These are phyloP conservation scores for Microdochium nivale DNA, from an alignment of 2,329 filamentous ascomycete species.

Conservation along the genomic window DNA sequence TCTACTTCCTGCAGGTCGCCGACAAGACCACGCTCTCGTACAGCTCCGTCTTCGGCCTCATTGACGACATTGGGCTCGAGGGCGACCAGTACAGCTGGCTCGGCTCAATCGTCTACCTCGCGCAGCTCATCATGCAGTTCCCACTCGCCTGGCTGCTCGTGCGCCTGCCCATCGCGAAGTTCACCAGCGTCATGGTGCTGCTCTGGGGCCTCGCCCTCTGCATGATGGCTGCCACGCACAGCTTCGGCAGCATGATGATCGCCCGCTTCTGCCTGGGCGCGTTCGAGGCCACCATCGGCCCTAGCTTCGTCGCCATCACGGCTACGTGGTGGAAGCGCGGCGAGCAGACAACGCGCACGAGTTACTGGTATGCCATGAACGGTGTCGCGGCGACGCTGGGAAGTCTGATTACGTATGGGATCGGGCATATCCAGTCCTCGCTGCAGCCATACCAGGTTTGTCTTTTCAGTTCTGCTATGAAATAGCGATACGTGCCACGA, in stretches of 20 bases:
- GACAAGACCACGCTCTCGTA: slow-evolving; percentile 55
- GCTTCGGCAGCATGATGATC: slow-evolving; percentile 39
- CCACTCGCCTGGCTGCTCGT: slow-evolving; percentile 45
- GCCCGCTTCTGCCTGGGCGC: slow-evolving; percentile 47
- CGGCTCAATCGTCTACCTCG: slow-evolving; percentile 38
- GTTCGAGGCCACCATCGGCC: slow-evolving; percentile 41
- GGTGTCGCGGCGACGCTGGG: slow-evolving; percentile 48
- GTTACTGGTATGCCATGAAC: slow-evolving; percentile 54
- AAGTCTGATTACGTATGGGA: slow-evolving; percentile 46
- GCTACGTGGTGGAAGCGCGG: slow-evolving; percentile 54
- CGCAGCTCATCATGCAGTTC: slow-evolving; percentile 44
- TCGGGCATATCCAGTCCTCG: slow-evolving; percentile 45
- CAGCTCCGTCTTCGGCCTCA: slow-evolving; percentile 54
- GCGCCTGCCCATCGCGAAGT: slow-evolving; percentile 52
- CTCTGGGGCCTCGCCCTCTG: slow-evolving; percentile 42
- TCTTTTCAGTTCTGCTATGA: neutral
- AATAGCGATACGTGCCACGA: slow-evolving; percentile 1
- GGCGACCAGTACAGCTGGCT: slow-evolving; percentile 39
- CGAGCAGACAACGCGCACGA: slow-evolving; percentile 48
- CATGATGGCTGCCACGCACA: slow-evolving; percentile 41
- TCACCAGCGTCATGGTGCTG: slow-evolving; percentile 41
- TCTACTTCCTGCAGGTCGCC: slow-evolving; percentile 55
- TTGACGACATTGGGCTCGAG: slow-evolving; percentile 46
- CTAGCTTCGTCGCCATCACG: slow-evolving; percentile 47
- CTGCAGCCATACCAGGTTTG: slow-evolving; percentile 23